These are phyloP conservation scores for Pleurotus tuoliensis DNA, from an alignment of 768 basidiomycete species.

Conservation along the genomic window DNA sequence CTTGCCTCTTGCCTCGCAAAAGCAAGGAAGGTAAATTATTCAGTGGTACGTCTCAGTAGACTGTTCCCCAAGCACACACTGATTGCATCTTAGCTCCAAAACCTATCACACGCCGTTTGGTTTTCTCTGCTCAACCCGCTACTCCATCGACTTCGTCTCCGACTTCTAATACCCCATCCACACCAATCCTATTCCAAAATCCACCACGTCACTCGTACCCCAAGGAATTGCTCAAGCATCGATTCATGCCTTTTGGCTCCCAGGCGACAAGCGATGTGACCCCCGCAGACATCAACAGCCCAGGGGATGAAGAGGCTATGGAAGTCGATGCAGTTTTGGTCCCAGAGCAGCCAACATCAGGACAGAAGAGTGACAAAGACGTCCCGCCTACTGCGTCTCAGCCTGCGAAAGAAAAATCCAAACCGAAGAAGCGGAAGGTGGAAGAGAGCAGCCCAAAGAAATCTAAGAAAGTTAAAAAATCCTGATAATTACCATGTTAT, in stretches of 20 bases:
- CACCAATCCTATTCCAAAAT: constrained; percentile 33
- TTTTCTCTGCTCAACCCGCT: constrained; percentile 49
- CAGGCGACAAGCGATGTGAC: constrained; percentile 19
- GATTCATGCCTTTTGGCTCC: constrained; percentile 62
- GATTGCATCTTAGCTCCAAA: constrained; percentile 44
- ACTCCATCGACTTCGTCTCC: constrained; percentile 28
- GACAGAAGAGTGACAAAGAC: constrained; percentile 1
- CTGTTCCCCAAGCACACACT: neutral
- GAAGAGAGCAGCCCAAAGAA: constrained; percentile 18
- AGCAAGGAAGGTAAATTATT: constrained; percentile 58
- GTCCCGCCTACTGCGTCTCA: constrained; percentile 10
- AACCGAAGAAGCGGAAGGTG: constrained; percentile 47
- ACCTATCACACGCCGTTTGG: constrained; percentile 52
- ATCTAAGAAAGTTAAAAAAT: constrained; percentile 42
- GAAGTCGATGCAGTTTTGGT: constrained; percentile 15
- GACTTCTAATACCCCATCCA: constrained; percentile 15
- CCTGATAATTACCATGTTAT: constrained; percentile 7
- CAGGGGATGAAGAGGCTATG: constrained; percentile 19
- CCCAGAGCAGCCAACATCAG: neutral
- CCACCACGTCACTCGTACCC: constrained; percentile 58
- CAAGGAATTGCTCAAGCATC: constrained; percentile 56
- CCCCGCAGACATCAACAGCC: neutral
- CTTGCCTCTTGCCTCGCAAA: constrained; percentile 63
- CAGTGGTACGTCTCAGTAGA: constrained; percentile 35
- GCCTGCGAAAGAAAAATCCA: constrained; percentile 28